Percentiles rank a stretch among this genome's conserved stretches.
These are phyloP conservation scores for Craspedostauros australis DNA, from an alignment of 108 stramenopile species.

Conservation along the genomic window DNA sequence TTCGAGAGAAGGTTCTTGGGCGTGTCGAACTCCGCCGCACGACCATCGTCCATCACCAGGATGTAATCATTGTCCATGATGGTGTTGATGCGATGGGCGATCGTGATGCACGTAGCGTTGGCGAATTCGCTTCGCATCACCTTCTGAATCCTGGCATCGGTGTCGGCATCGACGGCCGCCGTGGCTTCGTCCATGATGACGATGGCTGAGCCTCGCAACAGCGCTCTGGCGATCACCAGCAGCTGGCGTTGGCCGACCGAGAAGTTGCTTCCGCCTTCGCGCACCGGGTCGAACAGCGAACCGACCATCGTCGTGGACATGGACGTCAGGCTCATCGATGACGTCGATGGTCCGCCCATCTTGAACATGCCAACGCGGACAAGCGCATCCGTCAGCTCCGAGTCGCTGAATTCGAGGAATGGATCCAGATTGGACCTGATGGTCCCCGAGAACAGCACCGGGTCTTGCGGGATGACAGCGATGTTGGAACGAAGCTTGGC, in stretches of 20 bases:
- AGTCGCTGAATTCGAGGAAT: conserved; percentile 58
- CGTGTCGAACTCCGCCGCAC: conserved; percentile 70
- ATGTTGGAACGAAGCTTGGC: conserved; percentile 67
- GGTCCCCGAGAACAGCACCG: conserved; percentile 89
- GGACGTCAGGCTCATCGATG: conserved; percentile 32
- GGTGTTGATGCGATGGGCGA: conserved; percentile 95
- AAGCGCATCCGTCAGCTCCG: conserved; percentile 58
- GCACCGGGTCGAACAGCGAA: conserved; percentile 63
- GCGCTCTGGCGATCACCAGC: conserved; percentile 90
- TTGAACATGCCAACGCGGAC: conserved; percentile 52
- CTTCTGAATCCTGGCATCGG: conserved; percentile 86
- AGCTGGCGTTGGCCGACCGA: conserved; percentile 95
- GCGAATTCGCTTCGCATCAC: conserved; percentile 67
- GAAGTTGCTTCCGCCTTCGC: conserved; percentile 87
- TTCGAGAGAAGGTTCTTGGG: conserved; percentile 53
- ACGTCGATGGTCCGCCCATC: not conserved
- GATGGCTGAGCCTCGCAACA: conserved; percentile 63
- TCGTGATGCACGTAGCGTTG: conserved; percentile 71
- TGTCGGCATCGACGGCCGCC: conserved; percentile 85
- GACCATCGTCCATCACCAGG: conserved; percentile 91
- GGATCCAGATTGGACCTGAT: conserved; percentile 93
- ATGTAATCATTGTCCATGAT: conserved; percentile 92
- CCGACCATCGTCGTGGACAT: conserved; percentile 24
- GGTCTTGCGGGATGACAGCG: conserved; percentile 95
- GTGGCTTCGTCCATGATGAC: conserved; percentile 95